phyloP scores from a whole-genome alignment of 768 basidiomycete species.

The Cubamyces lactineus region DNA sequence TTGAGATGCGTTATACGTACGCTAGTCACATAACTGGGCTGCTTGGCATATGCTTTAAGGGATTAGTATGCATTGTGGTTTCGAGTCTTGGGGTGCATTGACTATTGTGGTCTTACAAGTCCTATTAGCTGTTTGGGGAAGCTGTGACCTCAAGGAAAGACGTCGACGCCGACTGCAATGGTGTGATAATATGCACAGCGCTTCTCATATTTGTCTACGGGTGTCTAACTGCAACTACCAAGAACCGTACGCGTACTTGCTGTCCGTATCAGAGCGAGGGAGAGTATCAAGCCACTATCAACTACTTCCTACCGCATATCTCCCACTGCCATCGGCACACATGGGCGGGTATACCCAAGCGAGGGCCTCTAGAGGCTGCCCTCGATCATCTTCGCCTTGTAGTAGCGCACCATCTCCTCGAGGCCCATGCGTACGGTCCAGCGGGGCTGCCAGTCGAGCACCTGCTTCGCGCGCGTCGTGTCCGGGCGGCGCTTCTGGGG shows the following conservation, averaged over 20 bases:
- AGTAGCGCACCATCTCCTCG: conserved; percentile 94
- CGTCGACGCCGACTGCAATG: too few relatives aligned
- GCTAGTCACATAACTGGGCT: too few relatives aligned
- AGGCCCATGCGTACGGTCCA: conserved; percentile 94
- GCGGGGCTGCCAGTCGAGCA: conserved; percentile 86
- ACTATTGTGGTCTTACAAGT: too few relatives aligned
- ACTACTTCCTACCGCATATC: not conserved
- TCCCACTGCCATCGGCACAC: not conserved
- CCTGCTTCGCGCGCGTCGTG: conserved; percentile 85
- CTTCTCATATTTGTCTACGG: conserved; percentile 7
- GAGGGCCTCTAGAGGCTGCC: conserved; percentile 60
- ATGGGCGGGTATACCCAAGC: not conserved
- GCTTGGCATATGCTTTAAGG: too few relatives aligned
- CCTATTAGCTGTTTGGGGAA: too few relatives aligned
- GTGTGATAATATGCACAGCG: not conserved
- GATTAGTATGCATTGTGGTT: too few relatives aligned
- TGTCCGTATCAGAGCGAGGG: conserved; percentile 8
- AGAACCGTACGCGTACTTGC: not conserved
- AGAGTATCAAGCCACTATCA: not conserved
- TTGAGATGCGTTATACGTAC: too few relatives aligned
- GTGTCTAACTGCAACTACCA: conserved; percentile 6
- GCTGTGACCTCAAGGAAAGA: too few relatives aligned
- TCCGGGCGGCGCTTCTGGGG: conserved; percentile 94
- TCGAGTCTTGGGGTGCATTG: too few relatives aligned
- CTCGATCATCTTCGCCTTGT: conserved; percentile 87